phyloP scores from a whole-genome alignment of 2,329 filamentous ascomycete genomes.

The Verticillium albo-atrum region DNA sequence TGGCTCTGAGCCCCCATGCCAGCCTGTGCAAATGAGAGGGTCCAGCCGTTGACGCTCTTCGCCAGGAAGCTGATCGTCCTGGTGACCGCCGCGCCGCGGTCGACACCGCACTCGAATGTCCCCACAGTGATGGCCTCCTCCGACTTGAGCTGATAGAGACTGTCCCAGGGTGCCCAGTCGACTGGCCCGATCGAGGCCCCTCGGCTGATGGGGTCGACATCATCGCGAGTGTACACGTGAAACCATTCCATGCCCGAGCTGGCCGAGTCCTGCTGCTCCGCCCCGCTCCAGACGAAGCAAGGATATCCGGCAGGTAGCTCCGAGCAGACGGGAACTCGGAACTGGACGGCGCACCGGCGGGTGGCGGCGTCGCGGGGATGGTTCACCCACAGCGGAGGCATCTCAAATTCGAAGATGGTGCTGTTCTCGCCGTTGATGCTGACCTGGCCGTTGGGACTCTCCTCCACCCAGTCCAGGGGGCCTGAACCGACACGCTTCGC shows the following conservation, averaged over 20 bases:
- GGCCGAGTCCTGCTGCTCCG: not conserved
- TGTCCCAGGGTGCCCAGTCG: not conserved
- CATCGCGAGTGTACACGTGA: not conserved
- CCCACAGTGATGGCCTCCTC: not conserved
- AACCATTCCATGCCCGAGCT: not conserved
- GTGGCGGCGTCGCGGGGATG: not conserved
- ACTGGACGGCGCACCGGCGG: not conserved
- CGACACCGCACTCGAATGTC: not conserved
- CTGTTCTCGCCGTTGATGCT: not conserved
- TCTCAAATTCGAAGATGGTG: slow-evolving; percentile 1
- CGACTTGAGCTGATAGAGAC: not conserved
- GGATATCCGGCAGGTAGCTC: not conserved
- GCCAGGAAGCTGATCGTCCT: slow-evolving; percentile 1
- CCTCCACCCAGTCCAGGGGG: not conserved
- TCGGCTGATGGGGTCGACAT: not conserved
- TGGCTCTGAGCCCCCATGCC: not conserved
- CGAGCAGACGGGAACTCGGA: not conserved
- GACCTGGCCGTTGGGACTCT: not conserved
- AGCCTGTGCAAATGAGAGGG: not conserved
- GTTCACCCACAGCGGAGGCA: not conserved
- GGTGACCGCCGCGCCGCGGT: not conserved
- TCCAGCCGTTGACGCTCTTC: not conserved
- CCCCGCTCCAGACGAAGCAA: not conserved
- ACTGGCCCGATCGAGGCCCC: not conserved
- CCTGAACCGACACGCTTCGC: not conserved